A percentile compares a stretch with the other conserved stretches of the same genome.
Evolutionary conservation across 495 filamentous ascomycete species (phyloP).

Genomic region (Neurospora africana): DNA sequence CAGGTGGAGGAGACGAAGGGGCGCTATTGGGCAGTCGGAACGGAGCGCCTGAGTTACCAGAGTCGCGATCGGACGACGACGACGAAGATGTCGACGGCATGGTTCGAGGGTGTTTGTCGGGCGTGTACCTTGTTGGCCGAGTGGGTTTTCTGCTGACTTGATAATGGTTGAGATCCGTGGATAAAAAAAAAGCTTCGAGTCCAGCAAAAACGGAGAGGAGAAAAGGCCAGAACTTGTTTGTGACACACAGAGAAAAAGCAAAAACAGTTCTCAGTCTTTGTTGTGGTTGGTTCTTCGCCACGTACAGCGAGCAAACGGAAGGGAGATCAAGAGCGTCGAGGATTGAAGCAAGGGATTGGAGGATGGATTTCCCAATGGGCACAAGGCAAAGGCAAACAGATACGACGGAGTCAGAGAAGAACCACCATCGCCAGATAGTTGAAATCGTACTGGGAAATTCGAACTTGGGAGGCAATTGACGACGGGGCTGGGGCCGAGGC

Average conservation of each 20-base stretch:
- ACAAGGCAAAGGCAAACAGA: not conserved
- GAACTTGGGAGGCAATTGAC: not conserved
- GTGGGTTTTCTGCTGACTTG: not conserved
- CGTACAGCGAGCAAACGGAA: not conserved
- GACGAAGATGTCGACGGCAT: slow-evolving; percentile 19
- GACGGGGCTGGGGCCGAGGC: not conserved
- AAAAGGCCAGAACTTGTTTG: not conserved
- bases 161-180: not conserved
- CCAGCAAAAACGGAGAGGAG: not conserved
- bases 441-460: not conserved
- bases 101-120: not conserved
- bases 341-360: not conserved
- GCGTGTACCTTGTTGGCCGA: not conserved
- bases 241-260: not conserved
- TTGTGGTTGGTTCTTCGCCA: not conserved
- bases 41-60: slow-evolving; percentile 11
- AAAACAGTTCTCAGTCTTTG: not conserved
- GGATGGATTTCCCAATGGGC: not conserved
- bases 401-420: not conserved
- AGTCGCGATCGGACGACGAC: slow-evolving; percentile 17
- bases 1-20: slow-evolving; percentile 32
- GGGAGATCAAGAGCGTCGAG: not conserved
- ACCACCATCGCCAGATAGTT: not conserved
- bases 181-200: not conserved
- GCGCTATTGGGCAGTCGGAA: slow-evolving; percentile 30